Conservation (phyloP, 1,139 yeast genomes). For the Suhomyces atakaporum region DNA sequence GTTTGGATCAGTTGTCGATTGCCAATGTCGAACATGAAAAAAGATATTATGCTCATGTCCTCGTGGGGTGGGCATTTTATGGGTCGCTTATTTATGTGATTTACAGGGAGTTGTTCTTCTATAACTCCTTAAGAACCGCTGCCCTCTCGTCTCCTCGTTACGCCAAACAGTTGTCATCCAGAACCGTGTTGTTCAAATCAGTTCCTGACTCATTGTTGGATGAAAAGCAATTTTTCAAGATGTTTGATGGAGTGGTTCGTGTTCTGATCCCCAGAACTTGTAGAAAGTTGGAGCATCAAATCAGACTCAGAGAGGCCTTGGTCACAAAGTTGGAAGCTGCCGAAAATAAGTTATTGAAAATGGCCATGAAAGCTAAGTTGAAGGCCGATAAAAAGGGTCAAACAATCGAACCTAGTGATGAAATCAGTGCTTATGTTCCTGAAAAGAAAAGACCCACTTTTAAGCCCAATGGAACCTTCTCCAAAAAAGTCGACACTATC, state of each 20-base stretch:
- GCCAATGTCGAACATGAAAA: constrained; percentile 60
- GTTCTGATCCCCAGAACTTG: constrained; percentile 76
- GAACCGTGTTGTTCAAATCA: constrained; percentile 77
- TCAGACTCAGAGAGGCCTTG: constrained; percentile 61
- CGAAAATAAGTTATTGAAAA: constrained; percentile 58
- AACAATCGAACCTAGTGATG: constrained; percentile 48
- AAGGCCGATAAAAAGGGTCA: constrained; percentile 66
- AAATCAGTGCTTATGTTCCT: constrained; percentile 68
- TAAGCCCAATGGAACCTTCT: constrained; percentile 55
- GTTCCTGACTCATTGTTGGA: constrained; percentile 71
- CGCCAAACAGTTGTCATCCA: constrained; percentile 69
- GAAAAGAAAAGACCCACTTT: constrained; percentile 76
- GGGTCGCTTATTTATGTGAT: constrained; percentile 68
- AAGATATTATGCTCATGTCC: constrained; percentile 84
- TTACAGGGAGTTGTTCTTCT: constrained; percentile 81
- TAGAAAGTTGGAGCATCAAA: constrained; percentile 56
- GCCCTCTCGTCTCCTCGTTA: constrained; percentile 79
- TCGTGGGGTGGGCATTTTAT: constrained; percentile 77
- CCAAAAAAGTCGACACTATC: constrained; percentile 61
- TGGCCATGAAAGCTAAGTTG: constrained; percentile 60
- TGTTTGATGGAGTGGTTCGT: constrained; percentile 70
- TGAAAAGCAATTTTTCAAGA: constrained; percentile 59
- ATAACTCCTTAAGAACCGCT: constrained; percentile 77
- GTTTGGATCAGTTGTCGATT: constrained; percentile 78
- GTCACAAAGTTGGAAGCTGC: constrained; percentile 70